Conservation (phyloP, 768 basidiomycete species). For the Phylloporus sp. region DNA sequence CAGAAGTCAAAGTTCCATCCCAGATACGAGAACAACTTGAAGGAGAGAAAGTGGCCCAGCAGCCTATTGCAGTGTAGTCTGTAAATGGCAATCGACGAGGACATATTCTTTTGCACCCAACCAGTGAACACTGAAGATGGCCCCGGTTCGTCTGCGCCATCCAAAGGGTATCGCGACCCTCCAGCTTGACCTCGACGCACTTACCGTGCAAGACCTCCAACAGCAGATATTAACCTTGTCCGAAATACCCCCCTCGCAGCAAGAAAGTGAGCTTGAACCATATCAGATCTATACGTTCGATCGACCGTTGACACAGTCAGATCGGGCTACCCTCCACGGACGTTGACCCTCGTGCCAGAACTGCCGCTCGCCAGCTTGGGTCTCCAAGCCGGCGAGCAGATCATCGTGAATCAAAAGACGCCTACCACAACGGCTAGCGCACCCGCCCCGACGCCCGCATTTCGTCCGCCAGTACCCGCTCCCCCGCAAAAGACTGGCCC, state of each 20-base stretch:
- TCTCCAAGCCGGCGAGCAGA: conserved; percentile 74
- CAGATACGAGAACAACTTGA: conserved; percentile 4
- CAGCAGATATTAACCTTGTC: conserved; percentile 64
- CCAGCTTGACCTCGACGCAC: conserved; percentile 56
- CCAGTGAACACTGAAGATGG: conserved; percentile 47
- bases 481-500: conserved; percentile 35
- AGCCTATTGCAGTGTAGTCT: conserved; percentile 13
- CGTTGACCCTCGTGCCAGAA: conserved; percentile 68
- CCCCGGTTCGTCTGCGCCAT: conserved; percentile 74
- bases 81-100: conserved; percentile 7
- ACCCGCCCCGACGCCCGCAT: conserved; percentile 7
- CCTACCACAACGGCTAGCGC: conserved; percentile 9
- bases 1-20: conserved; percentile 17
- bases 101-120: not conserved
- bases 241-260: conserved; percentile 70
- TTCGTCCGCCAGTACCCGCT: conserved; percentile 13
- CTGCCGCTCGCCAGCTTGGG: conserved; percentile 75
- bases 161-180: conserved; percentile 81
- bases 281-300: not conserved
- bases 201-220: conserved; percentile 73
- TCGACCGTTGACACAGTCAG: conserved; percentile 48
- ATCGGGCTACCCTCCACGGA: conserved; percentile 79
- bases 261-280: conserved; percentile 58
- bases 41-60: not conserved
- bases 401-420: conserved; percentile 62